Percentiles rank a stretch among this genome's conserved stretches.
Evolutionary conservation across 345 rosid genomes (phyloP).

Genomic region (Aquilaria yunnanensis): DNA sequence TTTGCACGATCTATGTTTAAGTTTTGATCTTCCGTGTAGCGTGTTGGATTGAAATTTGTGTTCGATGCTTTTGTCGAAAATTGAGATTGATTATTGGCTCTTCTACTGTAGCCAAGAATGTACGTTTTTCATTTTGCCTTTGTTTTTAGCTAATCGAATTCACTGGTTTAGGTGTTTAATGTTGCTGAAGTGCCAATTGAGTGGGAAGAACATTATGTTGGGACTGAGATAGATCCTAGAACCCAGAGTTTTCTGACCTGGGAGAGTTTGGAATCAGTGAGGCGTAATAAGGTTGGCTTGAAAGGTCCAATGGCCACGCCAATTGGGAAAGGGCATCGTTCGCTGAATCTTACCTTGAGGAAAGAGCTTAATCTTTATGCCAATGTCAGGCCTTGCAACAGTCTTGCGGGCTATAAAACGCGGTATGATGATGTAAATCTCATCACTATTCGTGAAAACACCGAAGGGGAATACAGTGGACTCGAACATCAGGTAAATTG

Average conservation of each 20-base stretch:
- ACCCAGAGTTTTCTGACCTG: slow-evolving; percentile 96
- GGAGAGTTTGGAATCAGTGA: slow-evolving; percentile 97
- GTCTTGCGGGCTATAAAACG: slow-evolving; percentile 95
- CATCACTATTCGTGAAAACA: slow-evolving; percentile 94
- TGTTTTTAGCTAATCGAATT: background rate
- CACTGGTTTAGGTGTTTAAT: slow-evolving; percentile 44
- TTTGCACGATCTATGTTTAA: background rate
- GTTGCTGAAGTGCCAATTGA: slow-evolving; percentile 87
- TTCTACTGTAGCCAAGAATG: no score
- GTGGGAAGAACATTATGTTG: slow-evolving; percentile 96
- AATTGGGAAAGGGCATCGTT: slow-evolving; percentile 98
- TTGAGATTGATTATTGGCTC: background rate
- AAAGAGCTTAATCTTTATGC: slow-evolving; percentile 96
- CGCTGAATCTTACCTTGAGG: slow-evolving; percentile 87
- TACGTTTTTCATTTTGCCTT: slow-evolving; percentile 2
- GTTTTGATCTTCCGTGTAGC: background rate
- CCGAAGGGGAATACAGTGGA: slow-evolving; percentile 99
- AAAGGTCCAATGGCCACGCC: slow-evolving; percentile 99
- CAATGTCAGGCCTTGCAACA: slow-evolving; percentile 97
- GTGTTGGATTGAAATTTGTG: background rate
- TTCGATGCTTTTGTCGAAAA: background rate
- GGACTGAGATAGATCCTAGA: slow-evolving; percentile 81
- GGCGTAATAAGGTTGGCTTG: slow-evolving; percentile 77
- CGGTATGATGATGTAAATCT: slow-evolving; percentile 90
- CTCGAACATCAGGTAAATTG: slow-evolving; percentile 92